Percentiles rank a stretch among this genome's conserved stretches.
Conservation (phyloP, 306 rosid genomes). For the Notholithocarpus densiflorus region DNA sequence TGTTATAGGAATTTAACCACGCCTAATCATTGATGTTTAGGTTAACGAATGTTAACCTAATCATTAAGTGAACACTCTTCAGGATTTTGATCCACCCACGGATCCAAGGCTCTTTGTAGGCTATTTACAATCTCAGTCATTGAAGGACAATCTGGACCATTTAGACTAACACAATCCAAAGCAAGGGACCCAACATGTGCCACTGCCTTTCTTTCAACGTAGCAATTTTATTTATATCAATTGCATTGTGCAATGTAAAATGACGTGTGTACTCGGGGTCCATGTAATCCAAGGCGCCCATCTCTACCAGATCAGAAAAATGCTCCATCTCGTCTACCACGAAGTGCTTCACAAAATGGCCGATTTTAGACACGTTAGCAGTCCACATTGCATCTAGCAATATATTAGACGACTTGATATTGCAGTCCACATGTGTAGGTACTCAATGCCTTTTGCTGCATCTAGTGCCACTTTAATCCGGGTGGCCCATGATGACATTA, state of each 20-base stretch:
- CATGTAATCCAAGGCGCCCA: constrained; percentile 21
- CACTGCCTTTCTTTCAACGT: too few relatives aligned
- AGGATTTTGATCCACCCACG: fast-evolving
- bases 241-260: too few relatives aligned
- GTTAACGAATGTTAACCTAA: too few relatives aligned
- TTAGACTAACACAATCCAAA: too few relatives aligned
- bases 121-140: too few relatives aligned
- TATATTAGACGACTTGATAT: constrained; percentile 68
- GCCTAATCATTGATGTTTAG: constrained; percentile 28
- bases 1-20: constrained; percentile 27
- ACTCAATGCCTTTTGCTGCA: constrained; percentile 21
- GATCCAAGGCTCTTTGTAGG: too few relatives aligned
- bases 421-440: constrained; percentile 54
- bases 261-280: too few relatives aligned
- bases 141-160: too few relatives aligned
- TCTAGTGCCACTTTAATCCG: constrained; percentile 42
- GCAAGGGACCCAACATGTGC: too few relatives aligned
- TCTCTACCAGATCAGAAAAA: constrained; percentile 49
- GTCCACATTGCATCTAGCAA: constrained; percentile 47
- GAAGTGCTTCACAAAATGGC: constrained; percentile 60
- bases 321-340: constrained; percentile 38
- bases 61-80: too few relatives aligned
- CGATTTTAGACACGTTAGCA: constrained; percentile 66
- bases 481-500: constrained; percentile 40
- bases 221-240: too few relatives aligned